Base-by-base conservation (phyloP, 2,329 filamentous ascomycete species). In the Onygena corvina region DNA sequence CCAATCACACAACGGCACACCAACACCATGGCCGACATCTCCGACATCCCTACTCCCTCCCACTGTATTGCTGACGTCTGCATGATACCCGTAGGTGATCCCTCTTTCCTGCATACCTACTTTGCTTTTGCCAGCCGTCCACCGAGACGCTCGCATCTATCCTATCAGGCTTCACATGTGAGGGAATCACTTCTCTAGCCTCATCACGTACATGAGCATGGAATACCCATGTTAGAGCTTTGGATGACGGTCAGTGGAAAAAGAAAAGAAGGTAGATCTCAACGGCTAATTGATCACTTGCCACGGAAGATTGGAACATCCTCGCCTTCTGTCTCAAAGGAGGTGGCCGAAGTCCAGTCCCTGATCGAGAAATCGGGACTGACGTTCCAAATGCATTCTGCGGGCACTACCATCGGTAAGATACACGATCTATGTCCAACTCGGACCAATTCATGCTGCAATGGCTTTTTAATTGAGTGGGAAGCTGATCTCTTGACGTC, bases 21-120 rank as follows among this genome's bases (percentile, higher is more conserved):
- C 21, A 12, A 14, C 38, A 8, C 5, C 11, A 42, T 42, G 38
- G 16, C 52, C 11, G 45, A 27, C 25, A 16, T 34, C 30, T 38
- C 47, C 4, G 33, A 42, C 4, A 61, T 67, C 45, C 60, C 63
- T 34, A 90, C 86, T 1, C 89, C 89, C 3, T 71, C 77, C 50
- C 71, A 80, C 50, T 93, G 86, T 68, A 86, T 83, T 49, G 89
- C 84, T 51, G 89, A 95, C 69, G 94, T 95, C 65, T 95, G 89
- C 66, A 74, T 95, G 56, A 83, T 95, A 53, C 89, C 89, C 1
- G 82, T 85, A 61, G 52, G 77, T 69, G 18, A 21, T 42, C 14
- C 23, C 34, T 12, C 18, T 33, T 44, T 29, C 20, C 35, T 38
- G 34, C n/a, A n/a, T 48, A 44, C 20, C 36, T 42, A n/a, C 38